Evolutionary conservation across 306 rosid genomes (phyloP).

Genomic region (Medicago truncatula): DNA sequence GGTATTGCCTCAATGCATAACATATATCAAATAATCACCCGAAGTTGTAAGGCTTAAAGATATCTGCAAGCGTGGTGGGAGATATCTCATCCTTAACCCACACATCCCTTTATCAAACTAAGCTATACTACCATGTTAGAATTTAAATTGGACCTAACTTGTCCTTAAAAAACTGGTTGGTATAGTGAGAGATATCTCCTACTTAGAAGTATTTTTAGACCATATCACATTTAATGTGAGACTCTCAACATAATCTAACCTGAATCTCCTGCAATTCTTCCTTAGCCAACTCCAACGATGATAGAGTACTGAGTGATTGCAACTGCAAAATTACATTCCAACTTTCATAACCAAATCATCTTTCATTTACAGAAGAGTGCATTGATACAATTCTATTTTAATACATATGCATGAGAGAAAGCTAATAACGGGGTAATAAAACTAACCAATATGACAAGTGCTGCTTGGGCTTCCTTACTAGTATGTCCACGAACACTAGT

Average conservation of each 20-base stretch:
- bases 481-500: slow-evolving; percentile 47
- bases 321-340: slow-evolving; percentile 56
- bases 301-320: slow-evolving; percentile 74
- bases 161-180: not conserved
- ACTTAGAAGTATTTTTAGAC: not conserved
- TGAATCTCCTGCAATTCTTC: slow-evolving; percentile 55
- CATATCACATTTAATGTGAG: not conserved
- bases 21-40: not conserved
- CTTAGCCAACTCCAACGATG: slow-evolving; percentile 62
- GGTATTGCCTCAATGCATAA: not conserved
- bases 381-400: slow-evolving; percentile 1
- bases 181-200: not conserved
- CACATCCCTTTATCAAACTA: not conserved
- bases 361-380: slow-evolving; percentile 8
- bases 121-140: not conserved
- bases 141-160: not conserved
- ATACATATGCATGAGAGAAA: slow-evolving; percentile 23
- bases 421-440: slow-evolving; percentile 16
- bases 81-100: too few species aligned
- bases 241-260: slow-evolving; percentile 51
- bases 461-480: slow-evolving; percentile 56
- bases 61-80: not conserved
- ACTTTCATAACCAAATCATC: slow-evolving; percentile 9
- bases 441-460: slow-evolving; percentile 76
- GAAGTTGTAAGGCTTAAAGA: not conserved